These are phyloP conservation scores for Sphagnum contortum DNA, from an alignment of 225 moss, liverwort and hornwort species.

Conservation along the genomic window DNA sequence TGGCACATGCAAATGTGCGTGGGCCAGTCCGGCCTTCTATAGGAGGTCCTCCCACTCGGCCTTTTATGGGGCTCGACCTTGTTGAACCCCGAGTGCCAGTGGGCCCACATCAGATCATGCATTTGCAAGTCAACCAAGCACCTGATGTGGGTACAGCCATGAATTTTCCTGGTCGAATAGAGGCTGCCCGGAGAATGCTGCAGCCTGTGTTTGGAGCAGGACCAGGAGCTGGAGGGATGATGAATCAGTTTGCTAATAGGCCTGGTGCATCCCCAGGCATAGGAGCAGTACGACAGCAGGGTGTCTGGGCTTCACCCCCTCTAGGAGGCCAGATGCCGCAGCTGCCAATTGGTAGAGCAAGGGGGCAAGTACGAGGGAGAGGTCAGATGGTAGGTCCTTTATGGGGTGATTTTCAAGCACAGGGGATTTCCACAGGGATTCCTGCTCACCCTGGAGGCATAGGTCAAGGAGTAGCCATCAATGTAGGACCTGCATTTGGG, in stretches of 20 bases:
- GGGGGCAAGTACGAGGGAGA: constrained; percentile 30
- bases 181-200: constrained; percentile 36
- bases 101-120: constrained; percentile 50
- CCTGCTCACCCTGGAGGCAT: constrained; percentile 32
- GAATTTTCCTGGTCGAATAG: constrained; percentile 43
- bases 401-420: constrained; percentile 47
- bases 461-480: constrained; percentile 33
- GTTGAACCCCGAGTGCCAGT: constrained; percentile 31
- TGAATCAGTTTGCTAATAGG: constrained; percentile 37
- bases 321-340: constrained; percentile 33
- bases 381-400: constrained; percentile 31
- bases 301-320: constrained; percentile 38
- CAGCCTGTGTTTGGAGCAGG: constrained; percentile 32
- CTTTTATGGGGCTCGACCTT: constrained; percentile 55
- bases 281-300: constrained; percentile 38
- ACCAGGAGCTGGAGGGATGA: constrained; percentile 18
- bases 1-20: constrained; percentile 45
- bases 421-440: constrained; percentile 29
- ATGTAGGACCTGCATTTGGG: constrained; percentile 21
- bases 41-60: constrained; percentile 36
- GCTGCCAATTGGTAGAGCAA: constrained; percentile 31
- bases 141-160: constrained; percentile 43
- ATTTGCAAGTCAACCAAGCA: constrained; percentile 40
- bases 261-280: constrained; percentile 33
- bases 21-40: constrained; percentile 51